Evolutionary conservation across 2,329 filamentous ascomycete genomes (phyloP), one percentile per base, ranked within the genome.

Genomic region (Keithomyces neogunnii): DNA sequence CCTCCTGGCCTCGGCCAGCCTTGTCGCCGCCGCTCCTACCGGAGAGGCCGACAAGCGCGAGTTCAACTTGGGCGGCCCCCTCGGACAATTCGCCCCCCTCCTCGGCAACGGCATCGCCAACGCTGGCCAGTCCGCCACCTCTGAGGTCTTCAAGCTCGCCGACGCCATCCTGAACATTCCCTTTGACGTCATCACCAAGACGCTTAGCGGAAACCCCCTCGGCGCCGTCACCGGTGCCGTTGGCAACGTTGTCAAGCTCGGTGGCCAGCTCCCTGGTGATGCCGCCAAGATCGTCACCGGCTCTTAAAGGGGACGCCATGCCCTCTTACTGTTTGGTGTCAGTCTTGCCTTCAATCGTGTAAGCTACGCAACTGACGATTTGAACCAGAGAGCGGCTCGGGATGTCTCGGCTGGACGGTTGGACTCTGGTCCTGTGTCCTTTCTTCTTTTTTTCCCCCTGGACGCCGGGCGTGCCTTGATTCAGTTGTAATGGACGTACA

Each of bases 101-200:
- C 2, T 39, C 19, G 40, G 33, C 26, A 45, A 59, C 66, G 3
- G 52, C 35, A 9, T 42, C 39, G 31, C 36, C 43, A 46, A 38
- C 43, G 42, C 48, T n/a, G 47, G 2, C 35, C 56, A 58, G 48
- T 45, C 44, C 6, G 44, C 39, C 10, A 29, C 51, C 3, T 51
- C 55, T n/a, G 48, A 52, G 13, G 3, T 56, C 33, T 58, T 58
- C 53, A 55, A 55, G 39, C 8, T 46, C 2, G 56, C 31, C 4
- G 56, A 58, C 29, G 46, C 26, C 7, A 11, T 56, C 8, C 54
- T 58, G 36, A 58, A 58, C 51, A 48, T 52, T 13, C 56, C 55
- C 31, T 32, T 45, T 35, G 55, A 58, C 28, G 52, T 39, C 8
- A 9, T 52, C 33, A 19, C 10, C 28, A 49, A 53, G 32, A 4